Percentiles rank a stretch among this genome's conserved stretches.
Conservation (phyloP, 2,329 filamentous ascomycete species). For the Monosporascus sp. region DNA sequence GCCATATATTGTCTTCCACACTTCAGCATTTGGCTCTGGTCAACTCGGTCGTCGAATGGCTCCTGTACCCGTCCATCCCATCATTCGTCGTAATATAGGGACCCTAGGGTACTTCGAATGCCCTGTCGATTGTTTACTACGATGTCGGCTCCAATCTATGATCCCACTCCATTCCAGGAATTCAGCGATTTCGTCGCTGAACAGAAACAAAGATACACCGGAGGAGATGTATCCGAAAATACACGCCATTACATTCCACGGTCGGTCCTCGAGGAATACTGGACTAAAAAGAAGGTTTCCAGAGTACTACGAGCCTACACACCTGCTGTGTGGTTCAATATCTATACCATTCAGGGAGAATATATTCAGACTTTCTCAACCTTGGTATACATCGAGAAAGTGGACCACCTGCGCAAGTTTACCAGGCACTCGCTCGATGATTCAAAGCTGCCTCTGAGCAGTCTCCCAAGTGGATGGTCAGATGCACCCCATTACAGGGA, state of each 20-base stretch:
- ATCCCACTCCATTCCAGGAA: constrained; percentile 1
- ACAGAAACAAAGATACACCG: neutral
- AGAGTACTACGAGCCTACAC: constrained; percentile 3
- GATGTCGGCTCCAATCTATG: neutral
- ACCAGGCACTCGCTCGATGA: constrained; percentile 7
- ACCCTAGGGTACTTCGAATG: neutral
- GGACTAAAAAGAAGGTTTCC: constrained; percentile 4
- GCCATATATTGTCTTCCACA: no score
- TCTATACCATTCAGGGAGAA: constrained; percentile 3
- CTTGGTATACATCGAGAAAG: constrained; percentile 6
- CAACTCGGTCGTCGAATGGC: no score
- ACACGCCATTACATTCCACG: constrained; percentile 3
- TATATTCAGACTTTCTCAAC: constrained; percentile 11
- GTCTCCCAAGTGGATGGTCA: constrained; percentile 1
- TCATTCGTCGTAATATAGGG: no score
- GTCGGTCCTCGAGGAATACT: constrained; percentile 2
- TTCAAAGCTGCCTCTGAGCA: constrained; percentile 3
- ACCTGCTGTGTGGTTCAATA: constrained; percentile 1
- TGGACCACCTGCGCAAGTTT: constrained; percentile 2
- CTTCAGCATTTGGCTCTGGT: no score
- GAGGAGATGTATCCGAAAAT: constrained; percentile 2
- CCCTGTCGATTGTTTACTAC: neutral
- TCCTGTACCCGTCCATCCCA: no score
- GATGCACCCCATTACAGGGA: constrained; percentile 1
- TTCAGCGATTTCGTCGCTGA: constrained; percentile 2